phyloP scores from a whole-genome alignment of 2,329 filamentous ascomycete species.

The Microcera coccophila region DNA sequence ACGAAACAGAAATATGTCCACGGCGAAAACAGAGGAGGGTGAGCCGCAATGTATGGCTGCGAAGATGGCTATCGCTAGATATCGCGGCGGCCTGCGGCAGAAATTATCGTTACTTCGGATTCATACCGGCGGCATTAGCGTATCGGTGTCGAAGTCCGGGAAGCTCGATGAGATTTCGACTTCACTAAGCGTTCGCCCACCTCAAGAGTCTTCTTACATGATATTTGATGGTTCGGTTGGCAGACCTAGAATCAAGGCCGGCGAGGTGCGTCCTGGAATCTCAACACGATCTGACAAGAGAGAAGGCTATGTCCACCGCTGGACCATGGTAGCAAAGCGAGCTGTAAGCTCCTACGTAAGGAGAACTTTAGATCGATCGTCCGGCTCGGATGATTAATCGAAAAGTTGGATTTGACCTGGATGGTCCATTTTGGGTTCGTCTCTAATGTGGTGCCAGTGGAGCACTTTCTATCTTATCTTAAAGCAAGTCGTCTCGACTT shows the following conservation, averaged over 20 bases:
- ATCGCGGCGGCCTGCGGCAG: constrained; percentile 19
- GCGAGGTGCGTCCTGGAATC: constrained; percentile 2
- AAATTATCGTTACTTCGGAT: constrained; percentile 32
- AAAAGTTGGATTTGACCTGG: neutral
- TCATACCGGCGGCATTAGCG: constrained; percentile 14
- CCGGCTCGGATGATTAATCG: constrained; percentile 14
- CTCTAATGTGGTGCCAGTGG: too few relatives aligned
- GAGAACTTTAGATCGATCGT: constrained; percentile 31
- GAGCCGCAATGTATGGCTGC: constrained; percentile 12
- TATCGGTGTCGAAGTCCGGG: constrained; percentile 5
- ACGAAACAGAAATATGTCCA: too few relatives aligned
- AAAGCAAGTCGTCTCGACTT: too few relatives aligned
- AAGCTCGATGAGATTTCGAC: constrained; percentile 10
- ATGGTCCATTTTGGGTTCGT: constrained; percentile 3
- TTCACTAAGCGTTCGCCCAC: constrained; percentile 5
- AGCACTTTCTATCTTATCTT: too few relatives aligned
- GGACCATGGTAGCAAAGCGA: constrained; percentile 33
- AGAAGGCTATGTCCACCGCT: constrained; percentile 30
- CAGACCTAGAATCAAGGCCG: constrained; percentile 4
- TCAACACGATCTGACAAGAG: constrained; percentile 18
- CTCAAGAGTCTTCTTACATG: constrained; percentile 2
- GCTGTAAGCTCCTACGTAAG: constrained; percentile 33
- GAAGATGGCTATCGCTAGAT: constrained; percentile 1
- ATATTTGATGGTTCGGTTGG: constrained; percentile 7
- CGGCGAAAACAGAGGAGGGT: too few relatives aligned